Evolutionary conservation across 2,329 filamentous ascomycete species (phyloP), one percentile per base, ranked within the genome.

Genomic region (Ceratocystis cubensis): DNA sequence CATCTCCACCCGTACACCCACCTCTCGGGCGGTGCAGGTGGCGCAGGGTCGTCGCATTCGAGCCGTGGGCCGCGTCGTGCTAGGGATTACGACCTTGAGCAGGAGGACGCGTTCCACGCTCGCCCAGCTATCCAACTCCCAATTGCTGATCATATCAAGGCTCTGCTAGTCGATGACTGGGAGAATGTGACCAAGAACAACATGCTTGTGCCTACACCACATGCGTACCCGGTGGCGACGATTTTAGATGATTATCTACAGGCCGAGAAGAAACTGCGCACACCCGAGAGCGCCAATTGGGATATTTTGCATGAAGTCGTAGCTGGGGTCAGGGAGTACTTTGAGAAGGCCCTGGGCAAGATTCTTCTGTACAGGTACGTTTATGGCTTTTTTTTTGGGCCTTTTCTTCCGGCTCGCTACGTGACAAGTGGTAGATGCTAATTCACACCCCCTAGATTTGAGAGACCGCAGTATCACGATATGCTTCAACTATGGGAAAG

Each of bases 131-230:
- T 99, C 72, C 89, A 91, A 71, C 83, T 99, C 53, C 82, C 87
- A 63, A 86, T 97, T 70, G 91, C 94, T 0, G 94, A 97, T 73
- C 85, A 88, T 70, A 81, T 99, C 70, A 96, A 97, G 78, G 90
- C 89, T 17, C 82, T 96, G 69, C 84, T 99, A 2, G 94, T 99
- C 25, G 94, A 99, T 74, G 94, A 99, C 75, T 99, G 94, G 94
- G 94, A 99, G 76, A 96, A 96, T 72, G 86, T 99, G 69, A 99
- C 94, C 66, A 97, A 96, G 78, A 94, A 95, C 74, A 85, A 91
- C 71, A 89, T 93, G 73, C 85, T 97, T 3, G 90, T 96, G 41
- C 87, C 89, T 1, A 80, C 99, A 17, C 94, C 94, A 0, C 87
- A 91, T 61, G 80, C 82, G 33, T 84, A 87, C 64, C 85, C 93